Base-by-base conservation (phyloP, 768 basidiomycete species). In the Favolaschia claudopus region DNA sequence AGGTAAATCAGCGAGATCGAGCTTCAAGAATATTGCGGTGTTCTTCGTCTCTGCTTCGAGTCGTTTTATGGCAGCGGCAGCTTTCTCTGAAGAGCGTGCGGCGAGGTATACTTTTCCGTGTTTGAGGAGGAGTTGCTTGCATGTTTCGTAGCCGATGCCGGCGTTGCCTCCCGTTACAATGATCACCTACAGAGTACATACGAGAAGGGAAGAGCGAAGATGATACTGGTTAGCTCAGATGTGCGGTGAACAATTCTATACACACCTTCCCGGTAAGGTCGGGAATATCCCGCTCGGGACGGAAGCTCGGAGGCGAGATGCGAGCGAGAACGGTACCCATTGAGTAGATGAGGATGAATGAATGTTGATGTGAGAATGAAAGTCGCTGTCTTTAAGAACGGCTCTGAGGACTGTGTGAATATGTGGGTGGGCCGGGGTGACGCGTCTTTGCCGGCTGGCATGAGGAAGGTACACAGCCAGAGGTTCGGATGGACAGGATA, bases 121-220 rank as follows among this genome's bases (percentile, higher is more conserved):
- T 52, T 72, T 70, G 8, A 64, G 52, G 0, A 70, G 44, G 17
- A 72, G 55, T 14, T 68, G 66, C 66, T 72, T 76, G 33, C 70
- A 73, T 12, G 76, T 79, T 51, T 79, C 76, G 36, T 74, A 74
- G 7, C 80, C 82, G 33, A 82, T 74, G 2, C 71, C 79, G 2
- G 73, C 60, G 55, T 76, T 79, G 4, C 75, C 75, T 6, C 79
- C 77, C 17, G 73, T 72, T 24, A 77, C 74, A 39, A 77, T 66
- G 22, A 72, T 58, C 29, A 78, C 75, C 48, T 59, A 32, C 4
- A 10, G 22, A 14, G 4, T 3, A 34, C 8, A 19, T 25, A 15
- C 6, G 4, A 19, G 33, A 15, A 14, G 13, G 4, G 13, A 37
- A n/a, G 32, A 25, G 1, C 22, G 8, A 7, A 4, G 22, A 24